These are phyloP conservation scores for Gossypium arboreum DNA, from an alignment of 345 rosid genomes.

Conservation along the genomic window DNA sequence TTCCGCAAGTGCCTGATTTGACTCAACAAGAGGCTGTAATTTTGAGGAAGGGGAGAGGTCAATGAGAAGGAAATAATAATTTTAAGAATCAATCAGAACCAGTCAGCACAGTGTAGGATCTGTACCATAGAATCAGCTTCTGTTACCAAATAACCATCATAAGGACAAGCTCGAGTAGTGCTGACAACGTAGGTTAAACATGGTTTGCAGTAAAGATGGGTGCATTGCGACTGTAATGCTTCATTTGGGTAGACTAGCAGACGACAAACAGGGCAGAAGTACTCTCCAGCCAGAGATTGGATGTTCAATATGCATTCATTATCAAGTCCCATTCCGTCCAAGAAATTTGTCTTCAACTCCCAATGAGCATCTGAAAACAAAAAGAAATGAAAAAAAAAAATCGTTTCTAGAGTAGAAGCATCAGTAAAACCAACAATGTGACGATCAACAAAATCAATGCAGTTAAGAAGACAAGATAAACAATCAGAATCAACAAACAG, in stretches of 20 bases:
- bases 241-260: constrained; percentile 73
- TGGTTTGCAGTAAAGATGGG: constrained; percentile 75
- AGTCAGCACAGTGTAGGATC: neutral
- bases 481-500: too few relatives aligned
- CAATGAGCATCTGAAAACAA: neutral
- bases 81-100: neutral
- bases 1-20: constrained; percentile 59
- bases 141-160: constrained; percentile 73
- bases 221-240: constrained; percentile 79
- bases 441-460: too few relatives aligned
- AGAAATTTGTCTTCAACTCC: constrained; percentile 11
- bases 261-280: constrained; percentile 78
- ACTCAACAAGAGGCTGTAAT: constrained; percentile 66
- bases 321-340: constrained; percentile 61
- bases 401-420: too few relatives aligned
- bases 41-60: neutral
- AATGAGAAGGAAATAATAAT: constrained; percentile 9
- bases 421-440: too few relatives aligned
- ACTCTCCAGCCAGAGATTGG: constrained; percentile 72
- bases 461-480: too few relatives aligned
- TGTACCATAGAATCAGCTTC: constrained; percentile 78
- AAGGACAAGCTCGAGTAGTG: constrained; percentile 75
- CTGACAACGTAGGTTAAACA: constrained; percentile 54
- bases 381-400: neutral
- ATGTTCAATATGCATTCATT: constrained; percentile 65